phyloP scores from a whole-genome alignment of 2,329 filamentous ascomycete genomes.

The Myriosclerotinia scirpicola region DNA sequence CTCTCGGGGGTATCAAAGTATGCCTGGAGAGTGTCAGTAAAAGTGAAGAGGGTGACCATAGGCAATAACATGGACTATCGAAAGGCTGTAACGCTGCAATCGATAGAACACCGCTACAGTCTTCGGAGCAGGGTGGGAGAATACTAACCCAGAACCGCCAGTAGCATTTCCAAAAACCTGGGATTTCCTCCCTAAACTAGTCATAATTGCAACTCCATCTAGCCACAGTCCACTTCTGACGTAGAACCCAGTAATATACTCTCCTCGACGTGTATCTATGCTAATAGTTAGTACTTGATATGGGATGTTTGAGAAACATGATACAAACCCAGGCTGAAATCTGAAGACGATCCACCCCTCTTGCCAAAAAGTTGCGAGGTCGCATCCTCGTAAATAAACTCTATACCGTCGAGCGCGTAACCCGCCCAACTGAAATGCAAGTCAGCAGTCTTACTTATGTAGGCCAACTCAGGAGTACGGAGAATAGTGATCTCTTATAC shows the following conservation, averaged over 20 bases:
- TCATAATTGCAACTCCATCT: slow-evolving; percentile 86
- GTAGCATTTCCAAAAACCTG: slow-evolving; percentile 77
- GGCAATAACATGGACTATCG: background rate
- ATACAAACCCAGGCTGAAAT: slow-evolving; percentile 72
- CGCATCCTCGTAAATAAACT: slow-evolving; percentile 89
- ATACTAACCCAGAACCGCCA: slow-evolving; percentile 78
- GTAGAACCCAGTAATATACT: slow-evolving; percentile 84
- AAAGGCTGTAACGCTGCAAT: background rate
- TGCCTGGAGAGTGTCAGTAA: slow-evolving; percentile 54
- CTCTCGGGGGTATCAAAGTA: slow-evolving; percentile 83
- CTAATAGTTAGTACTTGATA: slow-evolving; percentile 15
- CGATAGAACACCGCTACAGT: background rate
- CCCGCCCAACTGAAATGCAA: slow-evolving; percentile 44
- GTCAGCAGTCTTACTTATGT: slow-evolving; percentile 5
- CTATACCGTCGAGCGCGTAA: slow-evolving; percentile 75
- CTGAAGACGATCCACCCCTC: slow-evolving; percentile 65
- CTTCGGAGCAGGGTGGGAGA: background rate
- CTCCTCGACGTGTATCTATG: slow-evolving; percentile 76
- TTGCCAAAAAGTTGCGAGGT: slow-evolving; percentile 86
- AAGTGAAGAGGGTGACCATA: background rate
- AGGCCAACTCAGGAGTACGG: background rate
- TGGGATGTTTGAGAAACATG: background rate
- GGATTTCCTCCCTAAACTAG: slow-evolving; percentile 83
- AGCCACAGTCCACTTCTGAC: slow-evolving; percentile 80
- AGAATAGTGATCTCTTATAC: background rate